phyloP scores from a whole-genome alignment of 495 filamentous ascomycete genomes.

The Tricharina praecox region DNA sequence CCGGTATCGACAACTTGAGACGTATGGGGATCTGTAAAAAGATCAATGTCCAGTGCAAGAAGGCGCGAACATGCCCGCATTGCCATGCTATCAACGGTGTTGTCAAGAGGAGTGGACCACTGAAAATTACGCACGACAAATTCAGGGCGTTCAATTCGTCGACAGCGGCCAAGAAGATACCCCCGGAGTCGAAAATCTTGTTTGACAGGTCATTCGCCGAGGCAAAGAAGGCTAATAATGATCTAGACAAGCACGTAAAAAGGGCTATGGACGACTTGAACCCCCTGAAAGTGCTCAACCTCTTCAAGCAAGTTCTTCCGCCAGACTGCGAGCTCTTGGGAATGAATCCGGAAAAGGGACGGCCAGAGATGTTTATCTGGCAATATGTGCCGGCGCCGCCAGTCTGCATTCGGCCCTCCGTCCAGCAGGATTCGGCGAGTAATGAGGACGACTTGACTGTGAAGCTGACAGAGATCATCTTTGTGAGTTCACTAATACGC shows the following conservation, averaged over 20 bases:
- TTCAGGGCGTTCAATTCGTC: slow-evolving; percentile 75
- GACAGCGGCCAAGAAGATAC: slow-evolving; percentile 62
- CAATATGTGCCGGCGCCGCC: slow-evolving; percentile 88
- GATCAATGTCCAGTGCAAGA: slow-evolving; percentile 74
- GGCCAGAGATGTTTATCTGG: slow-evolving; percentile 96
- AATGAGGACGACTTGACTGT: slow-evolving; percentile 95
- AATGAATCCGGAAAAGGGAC: slow-evolving; percentile 66
- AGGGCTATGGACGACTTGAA: slow-evolving; percentile 92
- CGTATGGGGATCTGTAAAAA: slow-evolving; percentile 64
- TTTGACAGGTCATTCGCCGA: slow-evolving; percentile 73
- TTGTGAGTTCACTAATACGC: slow-evolving; percentile 68
- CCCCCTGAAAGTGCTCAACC: slow-evolving; percentile 67
- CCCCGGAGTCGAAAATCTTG: slow-evolving; percentile 56
- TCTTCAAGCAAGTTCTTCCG: slow-evolving; percentile 74
- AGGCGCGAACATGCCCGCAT: slow-evolving; percentile 55
- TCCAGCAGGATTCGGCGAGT: slow-evolving; percentile 73
- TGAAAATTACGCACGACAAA: slow-evolving; percentile 89
- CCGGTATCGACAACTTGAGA: slow-evolving; percentile 70
- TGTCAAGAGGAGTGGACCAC: slow-evolving; percentile 67
- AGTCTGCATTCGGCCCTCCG: slow-evolving; percentile 81
- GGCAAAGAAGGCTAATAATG: slow-evolving; percentile 52
- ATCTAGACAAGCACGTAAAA: slow-evolving; percentile 76
- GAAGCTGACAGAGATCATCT: slow-evolving; percentile 83
- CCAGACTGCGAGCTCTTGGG: slow-evolving; percentile 81
- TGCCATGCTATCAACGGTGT: slow-evolving; percentile 71